phyloP scores from a whole-genome alignment of 2,329 filamentous ascomycete species.

The Monosporascus sp. region DNA sequence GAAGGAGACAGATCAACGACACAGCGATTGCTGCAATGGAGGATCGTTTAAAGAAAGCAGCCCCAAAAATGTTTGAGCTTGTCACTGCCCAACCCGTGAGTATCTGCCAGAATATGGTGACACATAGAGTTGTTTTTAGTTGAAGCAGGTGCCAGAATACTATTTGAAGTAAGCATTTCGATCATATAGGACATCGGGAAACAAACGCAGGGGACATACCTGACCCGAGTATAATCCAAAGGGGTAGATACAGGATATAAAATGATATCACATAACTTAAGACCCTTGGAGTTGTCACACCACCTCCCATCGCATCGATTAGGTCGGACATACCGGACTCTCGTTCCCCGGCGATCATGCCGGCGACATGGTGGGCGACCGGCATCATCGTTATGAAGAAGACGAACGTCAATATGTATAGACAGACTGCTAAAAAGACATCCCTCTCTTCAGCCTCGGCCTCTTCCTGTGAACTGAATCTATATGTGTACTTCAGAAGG shows the following conservation, averaged over 20 bases:
- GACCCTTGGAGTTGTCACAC: conserved; percentile 54
- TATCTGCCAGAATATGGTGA: conserved; percentile 40
- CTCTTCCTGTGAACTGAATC: conserved; percentile 35
- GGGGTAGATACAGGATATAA: conserved; percentile 59
- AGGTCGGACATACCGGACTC: conserved; percentile 68
- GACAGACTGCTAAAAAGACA: conserved; percentile 59
- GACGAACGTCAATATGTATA: conserved; percentile 60
- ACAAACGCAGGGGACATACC: conserved; percentile 32
- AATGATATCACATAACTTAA: conserved; percentile 64
- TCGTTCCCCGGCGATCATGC: conserved; percentile 64
- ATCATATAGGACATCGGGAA: conserved; percentile 3
- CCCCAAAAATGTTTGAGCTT: conserved; percentile 56
- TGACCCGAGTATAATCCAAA: conserved; percentile 32
- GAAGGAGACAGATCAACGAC: conserved; percentile 21
- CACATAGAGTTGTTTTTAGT: conserved; percentile 21
- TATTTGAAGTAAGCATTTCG: conserved; percentile 40
- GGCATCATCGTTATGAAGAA: conserved; percentile 67
- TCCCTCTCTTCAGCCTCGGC: conserved; percentile 52
- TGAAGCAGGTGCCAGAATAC: conserved; percentile 28
- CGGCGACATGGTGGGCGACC: conserved; percentile 67
- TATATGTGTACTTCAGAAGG: conserved; percentile 16
- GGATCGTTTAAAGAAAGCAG: conserved; percentile 32
- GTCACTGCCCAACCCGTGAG: conserved; percentile 51
- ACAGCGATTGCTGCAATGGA: conserved; percentile 27
- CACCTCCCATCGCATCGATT: conserved; percentile 72